Evolutionary conservation across 2,329 filamentous ascomycete genomes (phyloP).

Genomic region (Akanthomyces lecanii): DNA sequence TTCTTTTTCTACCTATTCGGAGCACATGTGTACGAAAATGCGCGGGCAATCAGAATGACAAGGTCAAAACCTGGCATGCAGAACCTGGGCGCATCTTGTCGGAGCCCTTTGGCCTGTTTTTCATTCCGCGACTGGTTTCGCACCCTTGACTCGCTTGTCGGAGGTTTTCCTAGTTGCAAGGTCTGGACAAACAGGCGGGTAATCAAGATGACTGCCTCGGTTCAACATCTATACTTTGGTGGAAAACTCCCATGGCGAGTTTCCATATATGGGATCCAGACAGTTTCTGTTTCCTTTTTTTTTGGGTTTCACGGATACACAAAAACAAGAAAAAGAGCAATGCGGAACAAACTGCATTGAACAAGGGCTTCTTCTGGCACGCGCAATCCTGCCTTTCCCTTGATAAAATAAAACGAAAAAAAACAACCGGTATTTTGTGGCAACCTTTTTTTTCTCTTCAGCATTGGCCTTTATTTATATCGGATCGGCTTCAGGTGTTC

Average conservation of each 20-base stretch:
- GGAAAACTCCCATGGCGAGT: background rate
- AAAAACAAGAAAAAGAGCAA: background rate
- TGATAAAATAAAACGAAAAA: background rate
- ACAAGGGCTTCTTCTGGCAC: background rate
- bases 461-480: conserved; percentile 1
- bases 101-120: background rate
- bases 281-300: background rate
- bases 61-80: background rate
- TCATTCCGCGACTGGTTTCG: conserved; percentile 5
- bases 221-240: background rate
- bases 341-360: conserved; percentile 4
- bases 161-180: background rate
- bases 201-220: background rate
- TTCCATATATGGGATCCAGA: background rate
- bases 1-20: background rate
- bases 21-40: background rate
- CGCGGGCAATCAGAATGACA: background rate
- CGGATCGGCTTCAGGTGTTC: conserved; percentile 1
- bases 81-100: background rate
- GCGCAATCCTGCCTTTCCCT: conserved; percentile 5
- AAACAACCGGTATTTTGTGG: background rate
- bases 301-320: conserved; percentile 7
- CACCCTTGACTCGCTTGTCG: background rate
- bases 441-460: background rate
- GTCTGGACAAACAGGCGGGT: background rate